These are phyloP conservation scores for Hippophae tibetana DNA, from an alignment of 306 rosid genomes.

Conservation along the genomic window DNA sequence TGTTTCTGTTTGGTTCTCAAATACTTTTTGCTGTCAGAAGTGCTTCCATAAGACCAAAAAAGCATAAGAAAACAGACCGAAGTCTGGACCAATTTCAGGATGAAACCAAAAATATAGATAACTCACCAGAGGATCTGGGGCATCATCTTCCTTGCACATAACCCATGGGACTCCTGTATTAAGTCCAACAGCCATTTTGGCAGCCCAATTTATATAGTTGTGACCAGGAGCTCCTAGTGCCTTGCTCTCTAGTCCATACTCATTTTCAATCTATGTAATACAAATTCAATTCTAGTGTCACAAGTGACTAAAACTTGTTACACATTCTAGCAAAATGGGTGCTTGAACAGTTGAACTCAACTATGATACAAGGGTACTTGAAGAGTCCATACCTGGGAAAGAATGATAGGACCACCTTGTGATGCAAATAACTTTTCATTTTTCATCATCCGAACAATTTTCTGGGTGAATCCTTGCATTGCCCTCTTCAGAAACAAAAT, in stretches of 20 bases:
- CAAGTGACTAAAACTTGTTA: conserved; percentile 3
- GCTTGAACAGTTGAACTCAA: not conserved
- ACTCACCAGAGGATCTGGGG: conserved; percentile 88
- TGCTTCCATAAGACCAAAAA: not conserved
- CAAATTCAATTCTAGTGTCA: too few species aligned
- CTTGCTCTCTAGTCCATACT: conserved; percentile 61
- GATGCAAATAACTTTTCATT: conserved; percentile 71
- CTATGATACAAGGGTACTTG: conserved; percentile 3
- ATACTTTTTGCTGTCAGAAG: too few species aligned
- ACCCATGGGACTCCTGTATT: conserved; percentile 95
- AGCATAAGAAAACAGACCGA: not conserved
- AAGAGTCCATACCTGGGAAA: conserved; percentile 61
- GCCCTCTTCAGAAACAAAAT: conserved; percentile 45
- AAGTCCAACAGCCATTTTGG: conserved; percentile 85
- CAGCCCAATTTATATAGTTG: conserved; percentile 79
- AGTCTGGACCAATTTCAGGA: not conserved
- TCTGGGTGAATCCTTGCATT: conserved; percentile 82
- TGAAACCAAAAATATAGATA: not conserved
- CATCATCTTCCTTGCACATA: conserved; percentile 98
- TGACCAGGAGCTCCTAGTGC: conserved; percentile 66
- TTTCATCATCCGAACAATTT: conserved; percentile 89
- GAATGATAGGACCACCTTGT: conserved; percentile 93
- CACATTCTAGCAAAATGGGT: not conserved
- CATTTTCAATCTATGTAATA: conserved; percentile 69
- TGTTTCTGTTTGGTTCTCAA: too few species aligned